phyloP scores from a whole-genome alignment of 106 monocot species.

The Dendrobium officinale region DNA sequence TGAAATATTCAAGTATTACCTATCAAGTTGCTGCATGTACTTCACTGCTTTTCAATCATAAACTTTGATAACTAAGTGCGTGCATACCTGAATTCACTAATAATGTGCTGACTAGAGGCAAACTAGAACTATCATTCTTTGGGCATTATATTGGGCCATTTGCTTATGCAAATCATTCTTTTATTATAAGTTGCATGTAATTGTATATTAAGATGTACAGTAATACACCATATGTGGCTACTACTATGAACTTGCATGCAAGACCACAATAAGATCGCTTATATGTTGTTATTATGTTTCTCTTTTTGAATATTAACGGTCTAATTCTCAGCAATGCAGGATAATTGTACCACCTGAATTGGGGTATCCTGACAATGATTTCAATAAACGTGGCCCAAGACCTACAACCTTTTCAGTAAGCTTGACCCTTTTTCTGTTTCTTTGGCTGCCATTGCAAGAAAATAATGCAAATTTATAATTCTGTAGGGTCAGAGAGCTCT shows the following conservation, averaged over 20 bases:
- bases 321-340: constrained; percentile 51
- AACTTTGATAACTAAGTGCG: too few species aligned
- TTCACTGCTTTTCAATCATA: too few species aligned
- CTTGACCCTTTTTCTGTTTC: not conserved
- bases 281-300: constrained; percentile 8
- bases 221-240: not conserved
- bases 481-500: constrained; percentile 88
- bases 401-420: constrained; percentile 89
- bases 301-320: not conserved
- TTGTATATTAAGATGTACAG: too few species aligned
- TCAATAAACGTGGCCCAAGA: constrained; percentile 73
- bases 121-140: not conserved
- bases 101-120: not conserved
- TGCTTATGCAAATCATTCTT: not conserved
- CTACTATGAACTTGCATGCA: not conserved
- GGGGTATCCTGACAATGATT: constrained; percentile 90
- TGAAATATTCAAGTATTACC: too few species aligned
- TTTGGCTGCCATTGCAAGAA: not conserved
- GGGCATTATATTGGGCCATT: not conserved
- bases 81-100: not conserved
- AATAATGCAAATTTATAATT: constrained; percentile 1
- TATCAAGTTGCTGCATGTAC: too few species aligned
- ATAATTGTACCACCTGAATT: constrained; percentile 93
- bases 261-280: not conserved
- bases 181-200: too few species aligned